Evolutionary conservation across 2,329 filamentous ascomycete species (phyloP).

Genomic region (Trichoderma sp.): DNA sequence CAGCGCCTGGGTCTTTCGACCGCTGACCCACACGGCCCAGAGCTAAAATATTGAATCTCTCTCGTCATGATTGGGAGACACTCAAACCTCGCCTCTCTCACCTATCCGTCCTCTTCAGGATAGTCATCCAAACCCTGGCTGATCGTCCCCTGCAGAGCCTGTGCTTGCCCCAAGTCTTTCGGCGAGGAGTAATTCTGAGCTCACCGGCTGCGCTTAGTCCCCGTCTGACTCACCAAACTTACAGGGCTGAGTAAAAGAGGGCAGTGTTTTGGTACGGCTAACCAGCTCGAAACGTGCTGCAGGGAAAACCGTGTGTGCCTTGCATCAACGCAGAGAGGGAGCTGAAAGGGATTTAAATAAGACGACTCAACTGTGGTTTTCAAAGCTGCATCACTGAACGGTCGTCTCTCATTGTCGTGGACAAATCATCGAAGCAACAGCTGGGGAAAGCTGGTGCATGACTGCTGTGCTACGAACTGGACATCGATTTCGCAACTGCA

Average conservation of each 20-base stretch:
- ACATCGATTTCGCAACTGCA: not conserved
- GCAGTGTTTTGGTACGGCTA: conserved; percentile 20
- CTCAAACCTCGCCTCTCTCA: not conserved
- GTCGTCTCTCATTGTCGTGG: not conserved
- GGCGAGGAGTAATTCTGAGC: conserved; percentile 25
- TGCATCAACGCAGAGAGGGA: not conserved
- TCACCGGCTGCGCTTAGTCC: not conserved
- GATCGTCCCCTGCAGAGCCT: not conserved
- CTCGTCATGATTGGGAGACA: not conserved
- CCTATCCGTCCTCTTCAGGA: not conserved
- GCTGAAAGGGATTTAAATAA: conserved; percentile 1
- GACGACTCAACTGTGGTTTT: not conserved
- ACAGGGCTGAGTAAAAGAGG: conserved; percentile 18
- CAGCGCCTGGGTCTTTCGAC: not conserved
- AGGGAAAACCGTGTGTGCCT: conserved; percentile 10
- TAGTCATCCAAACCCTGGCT: not conserved
- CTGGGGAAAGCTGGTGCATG: not conserved
- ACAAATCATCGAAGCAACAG: not conserved
- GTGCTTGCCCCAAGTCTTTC: conserved; percentile 9
- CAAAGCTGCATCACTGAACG: not conserved
- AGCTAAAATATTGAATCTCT: not conserved
- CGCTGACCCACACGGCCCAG: not conserved
- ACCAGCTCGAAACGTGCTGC: not conserved
- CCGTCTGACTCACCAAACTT: conserved; percentile 29
- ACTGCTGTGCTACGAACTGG: not conserved